Conservation (phyloP, 2,329 filamentous ascomycete species). For the Chalaropsis ovoidea region DNA sequence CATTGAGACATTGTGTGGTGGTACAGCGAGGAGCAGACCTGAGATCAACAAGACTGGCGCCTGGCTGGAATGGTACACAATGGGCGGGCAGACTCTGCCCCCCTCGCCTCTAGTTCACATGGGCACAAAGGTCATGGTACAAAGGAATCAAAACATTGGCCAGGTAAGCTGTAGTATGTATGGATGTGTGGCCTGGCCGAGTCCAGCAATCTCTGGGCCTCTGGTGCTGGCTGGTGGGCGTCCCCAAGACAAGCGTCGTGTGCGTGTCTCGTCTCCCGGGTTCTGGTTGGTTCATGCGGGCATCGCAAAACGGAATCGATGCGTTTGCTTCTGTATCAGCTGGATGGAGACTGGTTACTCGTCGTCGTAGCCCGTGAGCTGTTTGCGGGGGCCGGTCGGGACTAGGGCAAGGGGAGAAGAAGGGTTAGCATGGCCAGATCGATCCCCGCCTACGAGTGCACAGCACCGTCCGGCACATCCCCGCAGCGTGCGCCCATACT, state of each 20-base stretch:
- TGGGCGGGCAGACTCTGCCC: no score
- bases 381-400: conserved; percentile 49
- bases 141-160: neutral
- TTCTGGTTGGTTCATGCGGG: conserved; percentile 9
- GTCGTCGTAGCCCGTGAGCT: conserved; percentile 52
- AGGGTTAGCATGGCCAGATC: conserved; percentile 27
- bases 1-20: neutral
- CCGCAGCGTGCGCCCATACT: conserved; percentile 34
- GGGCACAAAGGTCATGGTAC: neutral
- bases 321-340: neutral
- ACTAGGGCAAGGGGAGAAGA: conserved; percentile 35
- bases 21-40: neutral
- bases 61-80: no score
- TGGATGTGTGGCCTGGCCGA: neutral
- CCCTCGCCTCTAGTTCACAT: neutral
- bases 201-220: neutral
- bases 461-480: neutral
- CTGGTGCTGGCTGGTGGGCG: conserved; percentile 2
- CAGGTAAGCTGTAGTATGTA: neutral
- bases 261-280: neutral
- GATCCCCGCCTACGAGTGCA: neutral
- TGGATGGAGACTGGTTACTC: conserved; percentile 30
- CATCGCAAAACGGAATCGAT: neutral
- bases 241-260: neutral
- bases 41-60: no score